phyloP scores from a whole-genome alignment of 176 grass and related monocot genomes.

The Canna indica region DNA sequence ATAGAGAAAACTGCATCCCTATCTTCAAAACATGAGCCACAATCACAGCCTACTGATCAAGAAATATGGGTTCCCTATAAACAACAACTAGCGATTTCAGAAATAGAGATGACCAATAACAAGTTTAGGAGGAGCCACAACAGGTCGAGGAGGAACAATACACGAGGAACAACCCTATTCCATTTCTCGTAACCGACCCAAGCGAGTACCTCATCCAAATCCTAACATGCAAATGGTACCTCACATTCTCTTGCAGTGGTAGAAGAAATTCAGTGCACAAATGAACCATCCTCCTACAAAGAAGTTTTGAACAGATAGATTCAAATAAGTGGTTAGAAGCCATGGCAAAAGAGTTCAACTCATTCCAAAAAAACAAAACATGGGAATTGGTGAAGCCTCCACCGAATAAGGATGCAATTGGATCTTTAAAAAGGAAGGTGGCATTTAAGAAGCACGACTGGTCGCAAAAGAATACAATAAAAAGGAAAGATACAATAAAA shows the following conservation, averaged over 20 bases:
- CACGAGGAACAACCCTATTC: background rate
- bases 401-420: background rate
- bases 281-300: background rate
- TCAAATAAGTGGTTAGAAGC: background rate
- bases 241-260: background rate
- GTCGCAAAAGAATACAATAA: no score
- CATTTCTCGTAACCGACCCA: background rate
- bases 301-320: fast-evolving
- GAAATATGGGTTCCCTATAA: no score
- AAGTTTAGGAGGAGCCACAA: no score
- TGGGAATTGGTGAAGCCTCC: background rate
- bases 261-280: fast-evolving
- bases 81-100: no score
- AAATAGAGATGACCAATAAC: no score
- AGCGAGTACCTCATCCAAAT: background rate
- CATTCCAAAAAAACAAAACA: background rate
- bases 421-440: background rate
- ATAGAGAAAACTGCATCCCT: no score
- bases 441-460: fast-evolving
- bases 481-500: no score
- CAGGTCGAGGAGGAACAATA: no score
- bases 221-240: background rate
- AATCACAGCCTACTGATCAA: fast-evolving
- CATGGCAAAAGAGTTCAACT: background rate
- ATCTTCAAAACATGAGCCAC: no score